phyloP scores from a whole-genome alignment of 305 asterid species.

The Fraxinus paxiana region DNA sequence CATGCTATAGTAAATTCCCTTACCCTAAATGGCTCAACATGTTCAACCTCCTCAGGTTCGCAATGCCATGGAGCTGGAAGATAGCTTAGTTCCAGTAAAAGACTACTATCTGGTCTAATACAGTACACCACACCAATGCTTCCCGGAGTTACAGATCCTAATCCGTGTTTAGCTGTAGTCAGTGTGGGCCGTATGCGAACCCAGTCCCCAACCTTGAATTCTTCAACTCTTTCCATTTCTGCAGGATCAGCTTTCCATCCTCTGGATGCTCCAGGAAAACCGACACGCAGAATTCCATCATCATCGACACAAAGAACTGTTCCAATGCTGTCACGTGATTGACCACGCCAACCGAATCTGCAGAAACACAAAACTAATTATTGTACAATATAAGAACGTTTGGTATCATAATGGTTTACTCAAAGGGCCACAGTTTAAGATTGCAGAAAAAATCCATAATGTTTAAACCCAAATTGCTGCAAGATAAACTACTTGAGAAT shows the following conservation, averaged over 20 bases:
- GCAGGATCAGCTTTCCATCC: slow-evolving; percentile 99
- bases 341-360: slow-evolving; percentile 98
- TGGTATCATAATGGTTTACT: neutral
- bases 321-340: slow-evolving; percentile 83
- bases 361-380: slow-evolving; percentile 20
- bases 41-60: slow-evolving; percentile 98
- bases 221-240: slow-evolving; percentile 97
- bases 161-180: slow-evolving; percentile 88
- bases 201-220: slow-evolving; percentile 96
- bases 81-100: slow-evolving; percentile 77
- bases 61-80: slow-evolving; percentile 96
- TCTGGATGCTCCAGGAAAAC: slow-evolving; percentile 98
- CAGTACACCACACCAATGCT: slow-evolving; percentile 85
- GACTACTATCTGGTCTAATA: slow-evolving; percentile 82
- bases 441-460: neutral
- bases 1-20: slow-evolving; percentile 24
- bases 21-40: slow-evolving; percentile 90
- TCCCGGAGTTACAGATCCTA: slow-evolving; percentile 93
- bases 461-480: neutral
- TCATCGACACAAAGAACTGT: slow-evolving; percentile 96
- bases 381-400: neutral
- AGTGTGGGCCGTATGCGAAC: slow-evolving; percentile 93
- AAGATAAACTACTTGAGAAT: neutral
- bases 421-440: neutral
- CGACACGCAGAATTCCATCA: slow-evolving; percentile 93